Evolutionary conservation across 345 rosid species (phyloP).

Genomic region (Citrus sp.): DNA sequence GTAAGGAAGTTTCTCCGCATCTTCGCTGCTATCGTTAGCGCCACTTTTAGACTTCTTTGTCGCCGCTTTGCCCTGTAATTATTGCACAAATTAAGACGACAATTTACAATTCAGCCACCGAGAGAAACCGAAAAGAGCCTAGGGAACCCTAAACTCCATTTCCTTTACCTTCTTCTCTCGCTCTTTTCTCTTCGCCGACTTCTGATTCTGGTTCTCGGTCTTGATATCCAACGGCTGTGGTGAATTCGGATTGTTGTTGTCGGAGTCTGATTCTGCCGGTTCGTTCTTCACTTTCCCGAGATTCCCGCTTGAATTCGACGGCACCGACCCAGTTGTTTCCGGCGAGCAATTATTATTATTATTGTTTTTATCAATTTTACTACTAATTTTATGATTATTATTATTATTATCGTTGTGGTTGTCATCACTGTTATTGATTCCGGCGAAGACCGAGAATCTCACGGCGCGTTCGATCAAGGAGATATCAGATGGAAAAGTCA

Average conservation of each 20-base stretch:
- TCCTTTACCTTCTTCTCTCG: constrained; percentile 46
- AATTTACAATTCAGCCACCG: neutral
- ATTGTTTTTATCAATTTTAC: neutral
- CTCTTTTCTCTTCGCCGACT: constrained; percentile 46
- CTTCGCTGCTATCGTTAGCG: constrained; percentile 35
- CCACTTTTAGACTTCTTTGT: constrained; percentile 45
- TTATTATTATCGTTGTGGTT: neutral
- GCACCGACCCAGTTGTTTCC: constrained; percentile 25
- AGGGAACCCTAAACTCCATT: neutral
- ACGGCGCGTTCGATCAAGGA: constrained; percentile 36
- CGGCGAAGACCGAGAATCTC: constrained; percentile 35
- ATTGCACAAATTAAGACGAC: neutral
- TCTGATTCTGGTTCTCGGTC: constrained; percentile 28
- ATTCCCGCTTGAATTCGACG: constrained; percentile 33
- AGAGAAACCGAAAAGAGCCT: neutral
- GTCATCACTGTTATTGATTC: neutral
- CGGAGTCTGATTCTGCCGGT: constrained; percentile 35
- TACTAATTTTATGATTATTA: neutral
- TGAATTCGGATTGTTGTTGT: constrained; percentile 22
- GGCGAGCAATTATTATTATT: constrained; percentile 14
- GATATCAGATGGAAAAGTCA: constrained; percentile 31
- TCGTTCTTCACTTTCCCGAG: constrained; percentile 43
- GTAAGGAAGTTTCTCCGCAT: constrained; percentile 50
- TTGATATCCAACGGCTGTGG: constrained; percentile 23
- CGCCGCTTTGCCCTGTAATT: constrained; percentile 34